These are phyloP conservation scores for Ogataea paraovalis DNA, from an alignment of 805 yeast genomes.

Conservation along the genomic window DNA sequence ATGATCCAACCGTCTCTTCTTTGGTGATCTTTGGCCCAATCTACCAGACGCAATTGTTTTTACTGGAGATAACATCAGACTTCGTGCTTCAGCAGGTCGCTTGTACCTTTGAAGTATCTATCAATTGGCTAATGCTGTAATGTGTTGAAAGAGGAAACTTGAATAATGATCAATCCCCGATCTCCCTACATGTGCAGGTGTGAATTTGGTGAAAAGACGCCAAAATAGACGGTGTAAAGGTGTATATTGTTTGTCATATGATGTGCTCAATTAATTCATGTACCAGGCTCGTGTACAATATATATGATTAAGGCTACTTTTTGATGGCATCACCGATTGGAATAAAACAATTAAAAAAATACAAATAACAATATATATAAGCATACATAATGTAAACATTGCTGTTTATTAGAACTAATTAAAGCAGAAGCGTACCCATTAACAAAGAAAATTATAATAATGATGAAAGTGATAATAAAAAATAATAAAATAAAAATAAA, in stretches of 20 bases:
- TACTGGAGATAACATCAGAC: constrained; percentile 1
- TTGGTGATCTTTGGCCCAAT: constrained; percentile 30
- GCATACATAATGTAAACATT: background rate
- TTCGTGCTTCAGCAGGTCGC: too few species aligned
- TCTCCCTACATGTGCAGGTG: too few species aligned
- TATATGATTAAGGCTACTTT: too few species aligned
- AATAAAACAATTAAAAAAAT: background rate
- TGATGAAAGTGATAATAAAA: background rate
- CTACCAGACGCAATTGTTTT: constrained; percentile 13
- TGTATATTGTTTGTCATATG: too few species aligned
- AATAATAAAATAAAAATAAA: background rate
- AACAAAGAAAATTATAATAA: background rate
- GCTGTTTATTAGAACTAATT: background rate
- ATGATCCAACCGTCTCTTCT: constrained; percentile 31
- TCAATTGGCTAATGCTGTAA: too few species aligned
- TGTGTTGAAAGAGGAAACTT: background rate
- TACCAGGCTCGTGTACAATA: too few species aligned
- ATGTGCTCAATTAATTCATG: too few species aligned
- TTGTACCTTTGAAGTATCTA: background rate
- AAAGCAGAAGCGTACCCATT: constrained; percentile 1
- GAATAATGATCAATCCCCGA: background rate
- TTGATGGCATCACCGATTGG: too few species aligned
- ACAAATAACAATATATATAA: background rate
- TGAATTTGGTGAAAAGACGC: too few species aligned
- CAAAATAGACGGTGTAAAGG: too few species aligned